Evolutionary conservation across 176 grass and related monocot genomes (phyloP).

Genomic region (Stipa capillata): DNA sequence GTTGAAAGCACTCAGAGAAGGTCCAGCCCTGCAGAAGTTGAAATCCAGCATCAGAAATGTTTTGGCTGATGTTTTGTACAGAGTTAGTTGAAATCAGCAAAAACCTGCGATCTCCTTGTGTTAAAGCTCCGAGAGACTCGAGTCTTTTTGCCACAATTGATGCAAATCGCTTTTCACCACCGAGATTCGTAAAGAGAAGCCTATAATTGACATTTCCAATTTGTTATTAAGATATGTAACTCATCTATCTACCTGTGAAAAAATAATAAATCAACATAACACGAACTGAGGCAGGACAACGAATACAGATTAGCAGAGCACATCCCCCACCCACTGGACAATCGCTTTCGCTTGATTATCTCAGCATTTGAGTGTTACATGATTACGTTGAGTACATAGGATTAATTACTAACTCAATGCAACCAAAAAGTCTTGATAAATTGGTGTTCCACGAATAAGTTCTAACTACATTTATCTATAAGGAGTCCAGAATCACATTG

Average conservation of each 20-base stretch:
- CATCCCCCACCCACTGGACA: not conserved
- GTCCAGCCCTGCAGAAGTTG: conserved; percentile 68
- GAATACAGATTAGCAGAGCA: not conserved
- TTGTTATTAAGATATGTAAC: conserved; percentile 15
- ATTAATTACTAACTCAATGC: too few relatives aligned
- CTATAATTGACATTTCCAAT: conserved; percentile 28
- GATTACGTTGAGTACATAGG: not conserved
- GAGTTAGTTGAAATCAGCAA: conserved; percentile 27
- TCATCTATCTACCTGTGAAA: not conserved
- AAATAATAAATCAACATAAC: not conserved
- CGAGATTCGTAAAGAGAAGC: conserved; percentile 96
- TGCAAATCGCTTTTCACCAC: conserved; percentile 95
- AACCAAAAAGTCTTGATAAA: too few relatives aligned
- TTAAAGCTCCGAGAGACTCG: conserved; percentile 95
- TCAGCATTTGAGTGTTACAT: not conserved
- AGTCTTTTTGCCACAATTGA: conserved; percentile 95
- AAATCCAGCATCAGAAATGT: conserved; percentile 22
- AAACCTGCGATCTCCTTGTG: conserved; percentile 94
- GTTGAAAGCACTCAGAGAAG: conserved; percentile 86
- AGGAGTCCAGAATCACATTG: not conserved
- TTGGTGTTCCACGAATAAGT: too few relatives aligned
- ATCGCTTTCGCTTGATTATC: not conserved
- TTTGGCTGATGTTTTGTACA: not conserved
- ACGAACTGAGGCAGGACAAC: not conserved
- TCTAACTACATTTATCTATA: too few relatives aligned